Evolutionary conservation across 306 rosid species (phyloP), one percentile per base, ranked within the genome.

Genomic region (Purshia tridentata): DNA sequence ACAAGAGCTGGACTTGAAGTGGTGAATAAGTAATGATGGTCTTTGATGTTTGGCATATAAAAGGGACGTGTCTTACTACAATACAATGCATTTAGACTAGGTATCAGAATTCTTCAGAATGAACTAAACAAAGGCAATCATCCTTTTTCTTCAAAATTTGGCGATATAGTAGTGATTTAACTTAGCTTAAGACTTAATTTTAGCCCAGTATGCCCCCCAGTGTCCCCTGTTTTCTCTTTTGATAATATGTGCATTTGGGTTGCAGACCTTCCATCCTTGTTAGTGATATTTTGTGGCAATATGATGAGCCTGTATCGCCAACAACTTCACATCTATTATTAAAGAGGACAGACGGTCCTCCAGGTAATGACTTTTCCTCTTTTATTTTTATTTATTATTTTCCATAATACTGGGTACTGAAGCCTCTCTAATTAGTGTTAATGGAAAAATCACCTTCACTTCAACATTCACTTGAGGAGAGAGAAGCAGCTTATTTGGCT

Each of bases 181-280:
- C 46, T 2, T 39, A 18, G 37, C 40, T 69, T 69, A 8, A 6
- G 10, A 40, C 3, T 6, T 40, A 13, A 20, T n/a, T 13, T 6
- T 18, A 37, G 40, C 39, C 13, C 3, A 40, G 29, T 0, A 8
- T 41, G 54, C 35, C 62, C 49, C 39, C 13, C 3, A 40, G 29
- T 0, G 8, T 41, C 65, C 35, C 62, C 49, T 29, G 59, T 15
- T 57, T 56, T 20, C 14, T 22, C 20, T 23, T 57, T 13, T 16
- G 57, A 72, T 79, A 69, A 72, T 78, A 47, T 75, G 12, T 74
- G 35, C 29, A 52, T 88, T 58, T 77, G 76, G 74, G 59, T 83
- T 82, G 75, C 99, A 94, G 99, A 77, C 99, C 99, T 40, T 80
- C 99, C 22, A 83, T 94, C 83, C 98, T 94, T 75, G 96, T 94